These are phyloP conservation scores for Begonia masoniana DNA, from an alignment of 306 rosid species.

Conservation along the genomic window DNA sequence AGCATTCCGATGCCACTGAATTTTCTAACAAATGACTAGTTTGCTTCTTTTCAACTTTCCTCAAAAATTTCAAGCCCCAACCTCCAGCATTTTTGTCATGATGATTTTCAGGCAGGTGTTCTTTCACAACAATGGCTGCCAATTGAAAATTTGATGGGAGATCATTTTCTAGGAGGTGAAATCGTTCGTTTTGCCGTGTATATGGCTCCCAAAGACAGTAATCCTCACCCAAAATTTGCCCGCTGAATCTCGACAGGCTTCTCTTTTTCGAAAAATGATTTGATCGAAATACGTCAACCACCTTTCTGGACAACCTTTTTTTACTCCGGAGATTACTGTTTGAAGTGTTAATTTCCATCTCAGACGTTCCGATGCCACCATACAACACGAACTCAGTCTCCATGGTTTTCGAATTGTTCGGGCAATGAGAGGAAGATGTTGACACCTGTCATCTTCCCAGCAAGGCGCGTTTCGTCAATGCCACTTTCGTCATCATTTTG, in stretches of 20 bases:
- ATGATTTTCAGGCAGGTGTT: slow-evolving; percentile 32
- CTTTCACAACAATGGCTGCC: slow-evolving; percentile 71
- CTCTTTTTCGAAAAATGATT: slow-evolving; percentile 40
- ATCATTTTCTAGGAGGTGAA: slow-evolving; percentile 21
- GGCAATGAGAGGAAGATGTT: slow-evolving; percentile 45
- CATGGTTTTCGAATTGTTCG: slow-evolving; percentile 33
- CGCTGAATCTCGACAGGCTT: slow-evolving; percentile 34
- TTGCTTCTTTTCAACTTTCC: slow-evolving; percentile 41
- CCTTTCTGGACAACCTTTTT: slow-evolving; percentile 58
- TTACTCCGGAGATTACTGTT: slow-evolving; percentile 37
- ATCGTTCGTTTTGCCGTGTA: slow-evolving; percentile 7
- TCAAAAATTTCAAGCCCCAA: slow-evolving; percentile 92
- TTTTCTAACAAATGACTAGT: slow-evolving; percentile 7
- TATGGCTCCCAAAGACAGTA: slow-evolving; percentile 38
- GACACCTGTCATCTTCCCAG: slow-evolving; percentile 89
- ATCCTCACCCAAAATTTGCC: slow-evolving; percentile 20
- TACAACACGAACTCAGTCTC: slow-evolving; percentile 68
- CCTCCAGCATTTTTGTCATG: slow-evolving; percentile 51
- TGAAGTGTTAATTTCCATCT: slow-evolving; percentile 31
- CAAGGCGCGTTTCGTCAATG: slow-evolving; percentile 28
- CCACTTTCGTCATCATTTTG: slow-evolving; percentile 31
- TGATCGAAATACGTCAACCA: slow-evolving; percentile 48
- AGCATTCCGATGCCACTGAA: slow-evolving; percentile 24
- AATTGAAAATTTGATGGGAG: slow-evolving; percentile 69
- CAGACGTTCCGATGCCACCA: slow-evolving; percentile 30